Conservation (phyloP, 2,329 filamentous ascomycete genomes). For the Orbilia oligospora region DNA sequence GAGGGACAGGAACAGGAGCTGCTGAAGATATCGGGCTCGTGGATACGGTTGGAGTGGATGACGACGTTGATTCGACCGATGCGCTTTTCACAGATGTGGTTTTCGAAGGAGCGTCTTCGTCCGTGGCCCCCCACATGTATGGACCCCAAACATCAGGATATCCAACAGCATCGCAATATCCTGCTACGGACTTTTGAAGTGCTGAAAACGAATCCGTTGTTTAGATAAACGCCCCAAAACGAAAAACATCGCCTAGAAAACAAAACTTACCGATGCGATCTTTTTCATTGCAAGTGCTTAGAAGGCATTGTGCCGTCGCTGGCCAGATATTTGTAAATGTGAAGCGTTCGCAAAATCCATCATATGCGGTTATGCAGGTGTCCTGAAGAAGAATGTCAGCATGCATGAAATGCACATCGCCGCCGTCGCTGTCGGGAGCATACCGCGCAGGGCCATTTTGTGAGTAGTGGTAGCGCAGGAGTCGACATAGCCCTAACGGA, state of each 20-base stretch:
- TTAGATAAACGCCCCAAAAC: not conserved
- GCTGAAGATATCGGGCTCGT: not conserved
- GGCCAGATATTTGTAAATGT: conserved; percentile 50
- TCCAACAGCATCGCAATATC: conserved; percentile 42
- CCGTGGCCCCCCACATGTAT: conserved; percentile 37
- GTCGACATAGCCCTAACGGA: conserved; percentile 37
- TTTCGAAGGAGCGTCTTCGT: conserved; percentile 12
- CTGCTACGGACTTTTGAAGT: conserved; percentile 27
- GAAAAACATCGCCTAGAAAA: not conserved
- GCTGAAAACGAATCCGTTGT: conserved; percentile 7
- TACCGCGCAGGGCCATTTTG: conserved; percentile 53
- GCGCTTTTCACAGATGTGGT: not conserved
- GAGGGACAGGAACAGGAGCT: not conserved
- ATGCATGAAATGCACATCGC: not conserved
- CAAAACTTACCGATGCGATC: conserved; percentile 32
- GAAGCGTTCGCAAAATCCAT: conserved; percentile 48
- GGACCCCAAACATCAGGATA: conserved; percentile 50
- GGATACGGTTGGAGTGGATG: not conserved
- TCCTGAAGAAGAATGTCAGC: conserved; percentile 20
- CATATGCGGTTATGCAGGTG: conserved; percentile 49
- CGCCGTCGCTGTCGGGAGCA: not conserved
- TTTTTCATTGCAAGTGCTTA: conserved; percentile 27
- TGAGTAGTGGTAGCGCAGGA: conserved; percentile 40
- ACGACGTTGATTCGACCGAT: not conserved
- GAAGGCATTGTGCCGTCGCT: conserved; percentile 43